Evolutionary conservation across 1,284 basidiomycete species (phyloP).

Genomic region (Ustilago esculenta): DNA sequence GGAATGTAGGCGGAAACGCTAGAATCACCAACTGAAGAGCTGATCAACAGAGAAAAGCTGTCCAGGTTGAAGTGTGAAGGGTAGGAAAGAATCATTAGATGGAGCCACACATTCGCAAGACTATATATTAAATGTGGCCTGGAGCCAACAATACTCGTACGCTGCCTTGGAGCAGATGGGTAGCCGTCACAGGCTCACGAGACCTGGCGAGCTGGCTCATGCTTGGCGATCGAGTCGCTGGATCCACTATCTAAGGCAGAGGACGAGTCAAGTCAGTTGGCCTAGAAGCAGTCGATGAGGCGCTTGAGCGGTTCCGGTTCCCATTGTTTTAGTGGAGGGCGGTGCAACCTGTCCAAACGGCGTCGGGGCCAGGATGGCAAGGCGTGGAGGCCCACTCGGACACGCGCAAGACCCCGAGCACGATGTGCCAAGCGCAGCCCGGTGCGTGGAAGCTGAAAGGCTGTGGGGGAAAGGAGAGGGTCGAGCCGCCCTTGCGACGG

Average conservation of each 20-base stretch:
- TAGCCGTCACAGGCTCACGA: constrained; percentile 2
- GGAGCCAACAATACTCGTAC: neutral
- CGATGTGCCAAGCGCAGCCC: constrained; percentile 14
- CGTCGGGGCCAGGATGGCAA: neutral
- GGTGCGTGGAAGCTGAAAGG: constrained; percentile 9
- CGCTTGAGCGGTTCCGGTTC: too few species aligned
- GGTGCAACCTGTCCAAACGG: too few species aligned
- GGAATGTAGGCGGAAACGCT: constrained; percentile 4
- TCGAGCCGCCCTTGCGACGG: too few species aligned
- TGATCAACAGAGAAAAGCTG: constrained; percentile 11
- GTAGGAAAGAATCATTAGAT: too few species aligned
- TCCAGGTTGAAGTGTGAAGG: constrained; percentile 21
- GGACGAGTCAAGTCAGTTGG: neutral
- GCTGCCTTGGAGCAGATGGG: neutral
- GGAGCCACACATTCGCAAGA: neutral
- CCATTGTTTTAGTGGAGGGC: too few species aligned
- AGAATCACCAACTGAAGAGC: constrained; percentile 22
- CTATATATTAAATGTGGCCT: constrained; percentile 18
- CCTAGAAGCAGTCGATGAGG: too few species aligned
- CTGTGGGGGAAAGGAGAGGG: constrained; percentile 1
- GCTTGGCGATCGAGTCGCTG: too few species aligned
- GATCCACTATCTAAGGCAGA: too few species aligned
- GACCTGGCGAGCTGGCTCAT: too few species aligned
- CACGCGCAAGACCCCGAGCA: constrained; percentile 10
- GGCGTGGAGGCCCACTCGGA: too few species aligned